Conservation (phyloP, 202 grass and related monocot genomes). For the Panicum hallii region DNA sequence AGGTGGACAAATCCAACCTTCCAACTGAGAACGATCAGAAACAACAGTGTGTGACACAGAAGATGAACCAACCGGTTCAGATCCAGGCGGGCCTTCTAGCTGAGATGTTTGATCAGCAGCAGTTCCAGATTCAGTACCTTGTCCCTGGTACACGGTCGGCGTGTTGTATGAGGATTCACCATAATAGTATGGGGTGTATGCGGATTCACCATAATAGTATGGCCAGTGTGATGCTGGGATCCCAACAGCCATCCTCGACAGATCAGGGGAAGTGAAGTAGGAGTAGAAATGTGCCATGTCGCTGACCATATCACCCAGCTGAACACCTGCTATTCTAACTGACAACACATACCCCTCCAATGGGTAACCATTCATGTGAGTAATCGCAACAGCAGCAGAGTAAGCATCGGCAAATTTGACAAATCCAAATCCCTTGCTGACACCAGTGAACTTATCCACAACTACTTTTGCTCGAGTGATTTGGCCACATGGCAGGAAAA, state of each 20-base stretch:
- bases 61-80: conserved; percentile 22
- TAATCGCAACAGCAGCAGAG: conserved; percentile 52
- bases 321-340: conserved; percentile 50
- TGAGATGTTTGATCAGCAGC: conserved; percentile 48
- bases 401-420: conserved; percentile 54
- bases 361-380: conserved; percentile 57
- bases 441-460: conserved; percentile 56
- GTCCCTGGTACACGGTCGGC: background rate
- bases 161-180: conserved; percentile 23
- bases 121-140: conserved; percentile 29
- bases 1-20: conserved; percentile 42
- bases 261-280: conserved; percentile 36
- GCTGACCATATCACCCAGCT: conserved; percentile 13
- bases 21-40: conserved; percentile 33
- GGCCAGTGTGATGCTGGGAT: conserved; percentile 50
- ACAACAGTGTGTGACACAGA: conserved; percentile 31
- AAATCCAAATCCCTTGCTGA: conserved; percentile 66
- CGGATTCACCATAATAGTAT: conserved; percentile 34
- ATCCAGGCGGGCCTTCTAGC: conserved; percentile 28
- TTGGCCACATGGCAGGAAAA: conserved; percentile 61
- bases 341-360: conserved; percentile 57
- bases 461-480: conserved; percentile 52
- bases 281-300: conserved; percentile 50
- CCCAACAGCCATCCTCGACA: conserved; percentile 32
- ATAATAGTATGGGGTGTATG: conserved; percentile 29